Conservation (phyloP, 2,329 filamentous ascomycete genomes). For the Colletotrichum scovillei region DNA sequence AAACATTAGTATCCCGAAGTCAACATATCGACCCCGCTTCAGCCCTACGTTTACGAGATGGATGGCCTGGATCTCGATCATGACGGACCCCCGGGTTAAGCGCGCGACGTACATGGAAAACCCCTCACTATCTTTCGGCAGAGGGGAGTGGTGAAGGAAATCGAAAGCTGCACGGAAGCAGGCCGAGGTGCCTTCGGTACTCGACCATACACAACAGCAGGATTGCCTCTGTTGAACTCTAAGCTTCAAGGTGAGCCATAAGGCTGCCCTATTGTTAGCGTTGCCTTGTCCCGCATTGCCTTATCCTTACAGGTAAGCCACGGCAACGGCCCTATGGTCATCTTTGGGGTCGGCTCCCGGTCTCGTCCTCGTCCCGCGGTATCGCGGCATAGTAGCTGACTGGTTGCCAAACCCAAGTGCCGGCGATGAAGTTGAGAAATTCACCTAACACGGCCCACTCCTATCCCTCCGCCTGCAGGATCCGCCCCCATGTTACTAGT, state of each 20-base stretch:
- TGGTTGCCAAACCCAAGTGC: background rate
- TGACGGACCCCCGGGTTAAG: background rate
- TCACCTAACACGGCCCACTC: too few relatives aligned
- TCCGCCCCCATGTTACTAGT: background rate
- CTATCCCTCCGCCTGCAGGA: background rate
- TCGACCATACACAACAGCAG: background rate
- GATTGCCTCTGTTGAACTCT: background rate
- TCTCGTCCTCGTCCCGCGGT: background rate
- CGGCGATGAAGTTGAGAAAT: background rate
- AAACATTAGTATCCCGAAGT: background rate
- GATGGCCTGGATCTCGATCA: background rate
- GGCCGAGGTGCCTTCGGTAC: background rate
- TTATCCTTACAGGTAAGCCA: background rate
- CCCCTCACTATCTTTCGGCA: too few relatives aligned
- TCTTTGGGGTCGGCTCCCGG: background rate
- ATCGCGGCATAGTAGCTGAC: background rate
- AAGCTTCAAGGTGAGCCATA: background rate
- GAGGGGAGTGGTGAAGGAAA: background rate
- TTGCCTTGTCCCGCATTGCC: background rate
- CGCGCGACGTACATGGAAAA: background rate
- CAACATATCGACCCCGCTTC: background rate
- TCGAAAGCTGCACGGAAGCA: background rate
- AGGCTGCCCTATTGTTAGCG: conserved; percentile 1
- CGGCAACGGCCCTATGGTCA: background rate
- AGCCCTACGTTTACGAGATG: background rate